Evolutionary conservation across 768 basidiomycete genomes (phyloP), one percentile per base, ranked within the genome.

Genomic region (Leccinum barrowsii): DNA sequence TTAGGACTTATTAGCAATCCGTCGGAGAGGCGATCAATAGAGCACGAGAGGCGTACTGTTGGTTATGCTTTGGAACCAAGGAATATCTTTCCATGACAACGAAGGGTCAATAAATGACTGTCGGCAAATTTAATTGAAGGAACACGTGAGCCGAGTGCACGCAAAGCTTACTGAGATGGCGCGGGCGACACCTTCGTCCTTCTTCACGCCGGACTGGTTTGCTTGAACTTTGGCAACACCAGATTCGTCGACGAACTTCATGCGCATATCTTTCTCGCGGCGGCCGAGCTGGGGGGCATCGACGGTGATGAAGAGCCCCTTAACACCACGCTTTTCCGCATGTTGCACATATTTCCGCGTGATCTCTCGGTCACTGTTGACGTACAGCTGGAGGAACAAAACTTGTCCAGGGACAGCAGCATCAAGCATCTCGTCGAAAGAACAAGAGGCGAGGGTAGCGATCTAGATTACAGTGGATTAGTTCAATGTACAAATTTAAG

Each of bases 281-380:
- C 94, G 84, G 48, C 96, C 96, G 7, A 98, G 85, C 64, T 97
- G 94, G 5, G 96, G 96, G 0, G 96, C 96, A 75, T 98, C 96
- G 26, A 98, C 96, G 0, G 96, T 98, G 71, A 98, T 97, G 73
- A 98, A 98, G 12, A 98, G 77, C 3, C 82, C 96, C 71, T 94
- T 95, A 67, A 99, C 83, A 2, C 96, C 96, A 26, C 94, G 84
- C 61, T 81, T 77, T 73, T 95, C 94, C 1, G 97, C 97, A 62
- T 96, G 92, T 65, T 90, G 85, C 0, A 98, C 91, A 52, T 94
- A 85, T 58, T 86, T 84, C 73, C 88, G 86, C 4, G 95, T 97
- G 60, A 93, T 85, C 30, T 80, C 81, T 12, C 93, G 82, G 70
- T 98, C 92, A 64, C 86, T 87, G 77, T 98, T 98, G 55, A 98